phyloP scores from a whole-genome alignment of 106 monocot genomes.

The Alisma plantagoaquatica region DNA sequence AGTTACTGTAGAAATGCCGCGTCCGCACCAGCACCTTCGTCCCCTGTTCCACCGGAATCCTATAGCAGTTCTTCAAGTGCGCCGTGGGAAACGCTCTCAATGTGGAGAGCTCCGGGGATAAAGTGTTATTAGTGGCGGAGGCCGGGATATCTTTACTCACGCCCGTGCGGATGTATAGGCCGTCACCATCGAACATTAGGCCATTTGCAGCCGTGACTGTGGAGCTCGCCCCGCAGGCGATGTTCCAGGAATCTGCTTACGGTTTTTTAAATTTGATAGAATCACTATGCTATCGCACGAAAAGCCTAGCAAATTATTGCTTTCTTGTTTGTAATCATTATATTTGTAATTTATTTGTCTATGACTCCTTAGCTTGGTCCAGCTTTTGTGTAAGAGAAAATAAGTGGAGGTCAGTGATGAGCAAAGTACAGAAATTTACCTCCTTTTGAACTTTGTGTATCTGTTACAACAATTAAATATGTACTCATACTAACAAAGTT shows the following conservation, averaged over 20 bases:
- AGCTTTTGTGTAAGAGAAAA: too few species aligned
- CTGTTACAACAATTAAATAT: too few species aligned
- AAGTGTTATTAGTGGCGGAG: not conserved
- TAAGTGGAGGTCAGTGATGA: too few species aligned
- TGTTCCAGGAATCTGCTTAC: not conserved
- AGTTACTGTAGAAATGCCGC: not conserved
- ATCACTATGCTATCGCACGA: too few species aligned
- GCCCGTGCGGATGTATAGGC: not conserved
- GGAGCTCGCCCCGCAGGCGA: not conserved
- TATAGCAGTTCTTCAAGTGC: not conserved
- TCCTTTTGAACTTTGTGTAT: too few species aligned
- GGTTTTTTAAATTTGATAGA: too few species aligned
- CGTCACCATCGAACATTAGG: not conserved
- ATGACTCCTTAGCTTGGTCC: too few species aligned
- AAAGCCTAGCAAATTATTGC: too few species aligned
- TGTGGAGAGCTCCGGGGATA: not conserved
- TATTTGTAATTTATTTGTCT: too few species aligned
- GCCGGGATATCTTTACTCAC: not conserved
- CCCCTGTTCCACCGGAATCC: not conserved
- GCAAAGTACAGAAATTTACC: too few species aligned
- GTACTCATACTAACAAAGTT: too few species aligned
- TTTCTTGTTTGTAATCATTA: too few species aligned
- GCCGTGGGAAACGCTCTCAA: not conserved
- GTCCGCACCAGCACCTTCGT: not conserved
- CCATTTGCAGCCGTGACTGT: not conserved